Evolutionary conservation across 225 moss, liverwort and hornwort genomes (phyloP).

Genomic region (Pseudoscleropodium purum): DNA sequence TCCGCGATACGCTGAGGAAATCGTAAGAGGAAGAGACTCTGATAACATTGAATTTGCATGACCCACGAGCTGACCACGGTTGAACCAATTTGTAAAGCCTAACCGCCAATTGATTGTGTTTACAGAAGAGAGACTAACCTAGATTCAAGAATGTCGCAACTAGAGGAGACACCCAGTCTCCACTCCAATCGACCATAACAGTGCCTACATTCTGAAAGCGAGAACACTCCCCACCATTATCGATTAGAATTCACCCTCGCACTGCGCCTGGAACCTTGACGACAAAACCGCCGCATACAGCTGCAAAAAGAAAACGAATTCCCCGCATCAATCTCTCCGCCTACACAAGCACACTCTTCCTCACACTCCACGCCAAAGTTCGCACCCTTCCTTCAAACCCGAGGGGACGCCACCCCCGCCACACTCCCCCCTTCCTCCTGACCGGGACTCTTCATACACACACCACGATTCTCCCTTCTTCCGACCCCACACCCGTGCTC

Average conservation of each 20-base stretch:
- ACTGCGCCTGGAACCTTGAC: not conserved
- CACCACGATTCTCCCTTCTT: constrained; percentile 5
- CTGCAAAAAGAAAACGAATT: constrained; percentile 20
- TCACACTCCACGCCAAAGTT: constrained; percentile 11
- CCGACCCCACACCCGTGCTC: constrained; percentile 5
- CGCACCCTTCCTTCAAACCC: constrained; percentile 13
- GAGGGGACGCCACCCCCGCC: constrained; percentile 6
- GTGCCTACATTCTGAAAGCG: not conserved
- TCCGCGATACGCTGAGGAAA: not conserved
- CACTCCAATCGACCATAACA: not conserved
- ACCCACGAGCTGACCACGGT: not conserved
- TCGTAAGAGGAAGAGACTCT: not conserved
- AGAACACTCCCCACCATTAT: not conserved
- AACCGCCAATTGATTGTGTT: not conserved
- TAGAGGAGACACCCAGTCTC: constrained; percentile 9
- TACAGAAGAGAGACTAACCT: constrained; percentile 2
- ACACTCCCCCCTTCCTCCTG: not conserved
- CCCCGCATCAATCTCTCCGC: not conserved
- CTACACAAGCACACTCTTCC: not conserved
- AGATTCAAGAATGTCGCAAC: not conserved
- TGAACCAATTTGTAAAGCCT: not conserved
- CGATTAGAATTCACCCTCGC: not conserved
- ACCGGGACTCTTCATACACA: constrained; percentile 3
- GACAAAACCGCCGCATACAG: not conserved
- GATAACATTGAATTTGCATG: not conserved